Evolutionary conservation across 805 yeast species (phyloP).

Genomic region (Metschnikowia borealis): DNA sequence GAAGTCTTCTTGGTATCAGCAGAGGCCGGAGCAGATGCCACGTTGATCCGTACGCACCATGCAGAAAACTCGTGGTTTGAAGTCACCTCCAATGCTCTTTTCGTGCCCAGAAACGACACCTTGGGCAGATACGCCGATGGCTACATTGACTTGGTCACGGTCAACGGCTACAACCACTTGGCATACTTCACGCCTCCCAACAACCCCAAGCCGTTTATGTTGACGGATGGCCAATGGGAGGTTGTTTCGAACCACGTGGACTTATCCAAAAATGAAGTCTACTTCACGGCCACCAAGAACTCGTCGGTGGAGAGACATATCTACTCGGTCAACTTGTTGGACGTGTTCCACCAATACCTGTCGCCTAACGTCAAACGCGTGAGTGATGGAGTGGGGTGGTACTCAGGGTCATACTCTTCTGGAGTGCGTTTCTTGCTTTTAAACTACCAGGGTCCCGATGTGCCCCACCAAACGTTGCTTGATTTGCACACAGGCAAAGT

Average conservation of each 20-base stretch:
- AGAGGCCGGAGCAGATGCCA: constrained; percentile 20
- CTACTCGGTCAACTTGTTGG: constrained; percentile 57
- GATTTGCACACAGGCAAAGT: constrained; percentile 28
- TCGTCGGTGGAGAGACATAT: constrained; percentile 83
- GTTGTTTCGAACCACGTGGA: constrained; percentile 46
- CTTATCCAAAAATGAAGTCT: constrained; percentile 42
- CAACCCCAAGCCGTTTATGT: constrained; percentile 41
- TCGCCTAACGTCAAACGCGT: constrained; percentile 28
- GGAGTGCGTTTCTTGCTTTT: constrained; percentile 72
- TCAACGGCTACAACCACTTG: constrained; percentile 64
- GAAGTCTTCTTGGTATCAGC: constrained; percentile 46
- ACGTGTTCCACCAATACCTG: constrained; percentile 36
- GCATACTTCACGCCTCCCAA: constrained; percentile 77
- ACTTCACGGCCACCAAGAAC: constrained; percentile 68
- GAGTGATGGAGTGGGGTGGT: constrained; percentile 50
- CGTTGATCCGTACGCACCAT: constrained; percentile 41
- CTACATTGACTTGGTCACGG: constrained; percentile 72
- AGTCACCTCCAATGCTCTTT: constrained; percentile 32
- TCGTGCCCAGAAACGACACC: constrained; percentile 33
- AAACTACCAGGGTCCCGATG: constrained; percentile 70
- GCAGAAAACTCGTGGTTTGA: constrained; percentile 61
- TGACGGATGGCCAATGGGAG: constrained; percentile 82
- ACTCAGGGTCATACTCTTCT: constrained; percentile 67
- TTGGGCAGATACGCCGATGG: constrained; percentile 46
- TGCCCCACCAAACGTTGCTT: constrained; percentile 75